A percentile compares a stretch with the other conserved stretches of the same genome.
phyloP scores from a whole-genome alignment of 2,329 filamentous ascomycete species.

The Bipolaris bicolor region DNA sequence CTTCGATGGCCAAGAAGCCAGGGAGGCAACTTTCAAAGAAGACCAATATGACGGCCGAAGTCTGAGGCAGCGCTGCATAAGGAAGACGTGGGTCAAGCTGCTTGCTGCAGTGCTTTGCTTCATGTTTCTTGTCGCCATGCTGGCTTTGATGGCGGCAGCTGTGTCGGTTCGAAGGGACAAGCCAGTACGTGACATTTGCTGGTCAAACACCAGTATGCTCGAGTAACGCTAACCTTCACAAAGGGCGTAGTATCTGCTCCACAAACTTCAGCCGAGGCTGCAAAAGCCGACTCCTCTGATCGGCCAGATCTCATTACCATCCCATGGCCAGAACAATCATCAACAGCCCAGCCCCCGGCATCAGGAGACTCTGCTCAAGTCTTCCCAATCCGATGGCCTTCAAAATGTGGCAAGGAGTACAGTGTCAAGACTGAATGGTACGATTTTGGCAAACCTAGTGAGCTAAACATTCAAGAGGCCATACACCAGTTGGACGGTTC shows the following conservation, averaged over 20 bases:
- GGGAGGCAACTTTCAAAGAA: constrained; percentile 31
- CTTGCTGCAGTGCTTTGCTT: constrained; percentile 27
- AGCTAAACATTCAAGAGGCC: constrained; percentile 38
- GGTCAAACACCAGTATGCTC: neutral
- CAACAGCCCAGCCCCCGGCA: constrained; percentile 12
- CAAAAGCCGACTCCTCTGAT: constrained; percentile 15
- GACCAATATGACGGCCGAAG: constrained; percentile 28
- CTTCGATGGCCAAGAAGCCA: constrained; percentile 25
- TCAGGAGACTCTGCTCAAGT: constrained; percentile 22
- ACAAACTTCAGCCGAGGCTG: constrained; percentile 22
- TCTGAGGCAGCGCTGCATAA: constrained; percentile 29
- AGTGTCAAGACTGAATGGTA: constrained; percentile 41
- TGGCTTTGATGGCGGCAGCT: constrained; percentile 30
- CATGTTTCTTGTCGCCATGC: constrained; percentile 30
- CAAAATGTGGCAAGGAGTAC: constrained; percentile 43
- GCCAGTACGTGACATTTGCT: constrained; percentile 21
- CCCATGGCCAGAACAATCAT: constrained; percentile 23
- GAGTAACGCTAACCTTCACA: constrained; percentile 8
- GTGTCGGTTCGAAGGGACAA: constrained; percentile 24
- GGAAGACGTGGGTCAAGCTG: constrained; percentile 31
- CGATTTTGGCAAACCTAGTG: constrained; percentile 30
- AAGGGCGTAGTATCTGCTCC: constrained; percentile 7
- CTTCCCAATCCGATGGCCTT: constrained; percentile 47
- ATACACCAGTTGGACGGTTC: constrained; percentile 41
- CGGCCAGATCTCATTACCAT: constrained; percentile 18